These are phyloP conservation scores for Apostasia shenzhenica DNA, from an alignment of 106 monocot species.

Conservation along the genomic window DNA sequence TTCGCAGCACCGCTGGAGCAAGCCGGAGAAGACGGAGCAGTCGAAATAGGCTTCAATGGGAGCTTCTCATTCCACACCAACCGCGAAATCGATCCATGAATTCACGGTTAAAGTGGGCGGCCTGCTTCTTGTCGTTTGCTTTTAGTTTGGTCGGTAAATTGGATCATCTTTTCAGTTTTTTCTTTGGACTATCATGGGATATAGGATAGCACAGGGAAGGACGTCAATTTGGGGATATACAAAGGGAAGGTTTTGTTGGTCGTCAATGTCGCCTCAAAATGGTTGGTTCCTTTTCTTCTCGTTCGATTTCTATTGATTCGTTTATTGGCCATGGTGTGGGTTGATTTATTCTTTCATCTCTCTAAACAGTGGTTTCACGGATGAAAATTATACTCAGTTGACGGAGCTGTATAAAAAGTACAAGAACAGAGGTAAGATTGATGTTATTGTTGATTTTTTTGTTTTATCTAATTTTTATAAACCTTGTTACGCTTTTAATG, in stretches of 20 bases:
- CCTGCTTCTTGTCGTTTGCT: neutral
- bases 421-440: constrained; percentile 57
- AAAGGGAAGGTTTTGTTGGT: constrained; percentile 67
- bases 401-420: constrained; percentile 79
- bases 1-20: no score
- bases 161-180: neutral
- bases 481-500: neutral
- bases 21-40: no score
- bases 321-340: neutral
- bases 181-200: neutral
- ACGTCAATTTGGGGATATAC: constrained; percentile 42
- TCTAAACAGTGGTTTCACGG: constrained; percentile 72
- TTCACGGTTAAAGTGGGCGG: constrained; percentile 65
- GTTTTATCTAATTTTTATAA: neutral
- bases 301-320: neutral
- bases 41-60: constrained; percentile 29
- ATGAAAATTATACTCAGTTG: constrained; percentile 78
- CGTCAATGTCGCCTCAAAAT: constrained; percentile 81
- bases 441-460: neutral
- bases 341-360: neutral
- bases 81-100: constrained; percentile 53
- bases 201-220: constrained; percentile 59
- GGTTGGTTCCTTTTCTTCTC: constrained; percentile 19
- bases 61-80: constrained; percentile 29
- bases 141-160: neutral